Evolutionary conservation across 1,284 basidiomycete genomes (phyloP), one percentile per base, ranked within the genome.

Genomic region (Tremellales sp.): DNA sequence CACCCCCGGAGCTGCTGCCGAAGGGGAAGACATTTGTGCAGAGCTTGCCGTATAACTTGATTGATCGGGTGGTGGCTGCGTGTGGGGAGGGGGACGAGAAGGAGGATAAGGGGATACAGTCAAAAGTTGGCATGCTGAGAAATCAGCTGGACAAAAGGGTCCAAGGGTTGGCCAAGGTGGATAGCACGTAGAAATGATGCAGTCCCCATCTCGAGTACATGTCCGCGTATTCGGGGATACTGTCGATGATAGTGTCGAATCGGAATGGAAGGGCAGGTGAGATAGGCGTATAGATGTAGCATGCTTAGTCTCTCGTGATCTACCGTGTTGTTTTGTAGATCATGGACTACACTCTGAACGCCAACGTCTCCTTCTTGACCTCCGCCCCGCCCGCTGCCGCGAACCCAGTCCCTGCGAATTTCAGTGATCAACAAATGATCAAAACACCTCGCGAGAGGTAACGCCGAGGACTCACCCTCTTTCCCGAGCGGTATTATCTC

Each of bases 331-430:
- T n/a, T n/a, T n/a, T n/a, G n/a, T n/a, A n/a, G n/a, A n/a, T n/a
- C n/a, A n/a, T n/a, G n/a, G n/a, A n/a, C 52, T 60, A 70, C 9
- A 70, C 66, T 19, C 68, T 53, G 56, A 73, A 73, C 3, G 64
- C 61, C 27, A 66, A 58, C 1, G 54, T 55, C 13, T 54, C 50
- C 28, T 57, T 58, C 45, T 66, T 69, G 21, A 63, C 84, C 70
- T 90, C 87, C n/a, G 89, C 86, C 51, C 89, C 70, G n/a, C 89
- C 89, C 18, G 89, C 89, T 28, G 86, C 86, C 7, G 89, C 88
- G 61, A 86, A 92, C 0, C 89, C 89, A 5, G 89, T 93, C 18
- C 87, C 86, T 88, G 43, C 13, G 6, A 18, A 43, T 53, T 49
- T 50, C 40, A 24, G 28, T 41, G 43, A 41, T 10, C 32, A n/a